Conservation (phyloP, 768 basidiomycete species). For the Asterophora lycoperdoides region DNA sequence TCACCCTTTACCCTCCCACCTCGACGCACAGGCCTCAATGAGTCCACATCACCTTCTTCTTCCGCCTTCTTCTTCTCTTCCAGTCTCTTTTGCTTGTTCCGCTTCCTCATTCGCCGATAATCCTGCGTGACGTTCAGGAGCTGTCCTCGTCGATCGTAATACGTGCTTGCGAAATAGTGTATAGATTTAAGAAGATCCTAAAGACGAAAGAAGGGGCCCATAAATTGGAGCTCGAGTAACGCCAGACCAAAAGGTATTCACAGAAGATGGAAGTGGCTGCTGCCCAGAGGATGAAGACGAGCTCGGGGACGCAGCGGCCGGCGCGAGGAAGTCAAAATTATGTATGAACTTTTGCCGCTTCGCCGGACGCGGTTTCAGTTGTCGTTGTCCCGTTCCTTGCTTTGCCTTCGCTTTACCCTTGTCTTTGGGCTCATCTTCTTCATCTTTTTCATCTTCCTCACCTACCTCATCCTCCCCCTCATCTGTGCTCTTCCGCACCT, state of each 20-base stretch:
- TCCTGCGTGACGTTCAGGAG: slow-evolving; percentile 47
- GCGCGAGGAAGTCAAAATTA: slow-evolving; percentile 54
- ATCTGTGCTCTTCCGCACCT: slow-evolving; percentile 17
- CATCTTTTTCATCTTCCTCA: slow-evolving; percentile 4
- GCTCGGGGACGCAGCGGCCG: slow-evolving; percentile 17
- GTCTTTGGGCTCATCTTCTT: background rate
- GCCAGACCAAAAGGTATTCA: slow-evolving; percentile 25
- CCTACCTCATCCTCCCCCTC: slow-evolving; percentile 7
- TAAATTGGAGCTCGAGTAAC: slow-evolving; percentile 9
- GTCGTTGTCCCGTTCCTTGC: slow-evolving; percentile 12
- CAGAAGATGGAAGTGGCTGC: slow-evolving; percentile 45
- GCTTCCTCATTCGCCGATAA: slow-evolving; percentile 41
- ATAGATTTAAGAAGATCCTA: slow-evolving; percentile 50
- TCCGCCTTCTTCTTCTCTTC: slow-evolving; percentile 14
- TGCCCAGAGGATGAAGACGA: slow-evolving; percentile 6
- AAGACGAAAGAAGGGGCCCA: background rate
- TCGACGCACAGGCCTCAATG: slow-evolving; percentile 8
- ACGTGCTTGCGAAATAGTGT: slow-evolving; percentile 42
- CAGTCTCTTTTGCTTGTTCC: slow-evolving; percentile 18
- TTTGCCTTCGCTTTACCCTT: slow-evolving; percentile 11
- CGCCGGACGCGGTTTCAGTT: slow-evolving; percentile 23
- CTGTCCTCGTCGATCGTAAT: slow-evolving; percentile 61
- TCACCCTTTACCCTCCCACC: slow-evolving; percentile 18
- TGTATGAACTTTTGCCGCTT: slow-evolving; percentile 43
- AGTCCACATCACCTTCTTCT: slow-evolving; percentile 8